A percentile compares a stretch with the other conserved stretches of the same genome.
Evolutionary conservation across 1,284 basidiomycete genomes (phyloP).

Genomic region (Boletus smithii): DNA sequence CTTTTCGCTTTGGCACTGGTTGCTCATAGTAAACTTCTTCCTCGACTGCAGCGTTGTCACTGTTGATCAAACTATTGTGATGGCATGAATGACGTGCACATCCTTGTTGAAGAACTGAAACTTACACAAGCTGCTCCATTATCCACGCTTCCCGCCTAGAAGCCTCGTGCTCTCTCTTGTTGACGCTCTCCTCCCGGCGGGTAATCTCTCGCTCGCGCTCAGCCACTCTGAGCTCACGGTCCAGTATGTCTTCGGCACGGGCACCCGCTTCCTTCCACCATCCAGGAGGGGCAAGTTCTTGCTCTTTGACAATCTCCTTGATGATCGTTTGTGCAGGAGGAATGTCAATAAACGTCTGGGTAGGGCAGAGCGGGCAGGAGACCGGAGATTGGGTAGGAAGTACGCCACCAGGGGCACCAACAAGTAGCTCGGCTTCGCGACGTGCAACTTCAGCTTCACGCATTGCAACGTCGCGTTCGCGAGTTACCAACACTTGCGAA

Average conservation of each 20-base stretch:
- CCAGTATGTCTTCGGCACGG: conserved; percentile 74
- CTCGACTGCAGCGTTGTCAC: conserved; percentile 63
- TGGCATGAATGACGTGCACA: conserved; percentile 16
- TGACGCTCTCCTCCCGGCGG: conserved; percentile 75
- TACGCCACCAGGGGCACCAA: conserved; percentile 75
- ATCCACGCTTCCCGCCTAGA: conserved; percentile 81
- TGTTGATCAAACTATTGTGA: conserved; percentile 57
- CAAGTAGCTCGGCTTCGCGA: conserved; percentile 77
- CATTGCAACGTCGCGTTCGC: conserved; percentile 69
- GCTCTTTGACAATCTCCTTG: conserved; percentile 80
- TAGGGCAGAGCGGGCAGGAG: conserved; percentile 55
- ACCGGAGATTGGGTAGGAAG: conserved; percentile 49
- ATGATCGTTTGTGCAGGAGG: conserved; percentile 72
- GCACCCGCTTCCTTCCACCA: conserved; percentile 63
- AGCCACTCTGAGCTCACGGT: conserved; percentile 76
- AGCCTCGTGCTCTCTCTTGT: conserved; percentile 78
- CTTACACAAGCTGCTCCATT: conserved; percentile 84
- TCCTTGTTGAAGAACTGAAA: conserved; percentile 19
- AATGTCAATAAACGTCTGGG: conserved; percentile 49
- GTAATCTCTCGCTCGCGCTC: conserved; percentile 80
- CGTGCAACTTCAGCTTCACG: conserved; percentile 82
- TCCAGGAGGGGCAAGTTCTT: conserved; percentile 67
- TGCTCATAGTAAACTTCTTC: conserved; percentile 79
- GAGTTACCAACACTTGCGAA: conserved; percentile 69
- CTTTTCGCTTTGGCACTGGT: conserved; percentile 62